These are phyloP conservation scores for Tetramitus jugosus DNA, from an alignment of 208 protist species.

Conservation along the genomic window DNA sequence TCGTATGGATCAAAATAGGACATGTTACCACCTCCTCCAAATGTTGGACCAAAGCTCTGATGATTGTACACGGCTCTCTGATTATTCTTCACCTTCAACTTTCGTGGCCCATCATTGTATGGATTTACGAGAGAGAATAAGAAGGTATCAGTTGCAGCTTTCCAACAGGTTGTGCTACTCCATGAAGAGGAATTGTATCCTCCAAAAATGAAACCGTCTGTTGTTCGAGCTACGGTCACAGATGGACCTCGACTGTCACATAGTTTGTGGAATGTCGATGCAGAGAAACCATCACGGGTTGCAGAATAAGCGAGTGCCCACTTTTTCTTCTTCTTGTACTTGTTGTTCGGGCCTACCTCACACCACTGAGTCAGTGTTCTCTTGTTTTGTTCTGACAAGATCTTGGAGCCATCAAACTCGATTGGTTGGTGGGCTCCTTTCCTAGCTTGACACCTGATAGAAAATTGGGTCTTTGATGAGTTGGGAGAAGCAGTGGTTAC, in stretches of 20 bases:
- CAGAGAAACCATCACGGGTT: not conserved
- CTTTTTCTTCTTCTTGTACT: not conserved
- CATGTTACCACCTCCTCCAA: slow-evolving; percentile 7
- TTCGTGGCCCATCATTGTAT: slow-evolving; percentile 18
- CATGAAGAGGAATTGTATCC: slow-evolving; percentile 11
- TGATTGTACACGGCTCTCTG: slow-evolving; percentile 15
- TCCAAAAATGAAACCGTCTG: slow-evolving; percentile 26
- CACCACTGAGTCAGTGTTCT: not conserved
- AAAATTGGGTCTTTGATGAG: not conserved
- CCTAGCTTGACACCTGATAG: not conserved
- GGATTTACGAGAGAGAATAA: slow-evolving; percentile 10
- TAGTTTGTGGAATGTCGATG: not conserved
- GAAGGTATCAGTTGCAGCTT: not conserved
- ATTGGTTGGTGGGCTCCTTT: not conserved
- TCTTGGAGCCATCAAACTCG: not conserved
- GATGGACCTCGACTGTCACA: slow-evolving; percentile 12
- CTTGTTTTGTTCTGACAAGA: not conserved
- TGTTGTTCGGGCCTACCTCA: not conserved
- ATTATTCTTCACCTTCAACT: slow-evolving; percentile 16
- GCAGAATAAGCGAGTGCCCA: not conserved
- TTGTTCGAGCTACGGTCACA: not conserved
- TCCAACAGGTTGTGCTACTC: not conserved
- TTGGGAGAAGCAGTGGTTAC: no score
- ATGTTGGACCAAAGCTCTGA: not conserved
- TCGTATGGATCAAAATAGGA: slow-evolving; percentile 15